Evolutionary conservation across 805 yeast genomes (phyloP), one percentile per base, ranked within the genome.

Genomic region (Wickerhamiella australiensis): DNA sequence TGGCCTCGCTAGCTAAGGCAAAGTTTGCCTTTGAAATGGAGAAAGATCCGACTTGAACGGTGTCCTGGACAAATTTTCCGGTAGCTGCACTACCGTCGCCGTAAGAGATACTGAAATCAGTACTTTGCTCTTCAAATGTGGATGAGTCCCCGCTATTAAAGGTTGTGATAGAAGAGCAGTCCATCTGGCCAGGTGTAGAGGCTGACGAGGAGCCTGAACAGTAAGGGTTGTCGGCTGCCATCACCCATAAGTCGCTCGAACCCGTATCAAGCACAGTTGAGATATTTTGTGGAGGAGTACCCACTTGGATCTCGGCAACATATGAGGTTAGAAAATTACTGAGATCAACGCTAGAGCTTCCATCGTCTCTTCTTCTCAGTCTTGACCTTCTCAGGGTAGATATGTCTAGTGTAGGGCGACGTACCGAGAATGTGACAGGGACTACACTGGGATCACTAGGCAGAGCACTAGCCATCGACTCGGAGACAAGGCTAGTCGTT

Each of bases 191-290:
- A n/a, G 6, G 7, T n/a, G 13, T 6, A 5, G 50, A 31, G 17
- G 41, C 12, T 44, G 21, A 20, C 23, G n/a, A 11, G 31, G 5
- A 13, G 42, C 29, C 41, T 8, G 3, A 27, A 56, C 64, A 65
- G 49, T 68, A 73, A 1, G 79, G 73, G 56, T 77, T 78, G 27
- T 64, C 57, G 1, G 70, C 55, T 31, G 70, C 67, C 53, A 74
- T 68, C 36, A 82, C 77, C 85, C 86, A 82, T 46, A 81, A 61
- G 60, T 83, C 92, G 1, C 82, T 72, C 1, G 87, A 80, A 2
- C 92, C 94, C 1, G 90, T 83, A 60, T 83, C 94, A 17, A 83
- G 62, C 43, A 78, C 65, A 2, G 81, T 78, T 2, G 68, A 67
- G 8, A 82, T 68, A 2, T 66, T 59, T 56, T 80, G 82, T 1